Conservation (phyloP, 345 rosid genomes). For the Psidium guajava region DNA sequence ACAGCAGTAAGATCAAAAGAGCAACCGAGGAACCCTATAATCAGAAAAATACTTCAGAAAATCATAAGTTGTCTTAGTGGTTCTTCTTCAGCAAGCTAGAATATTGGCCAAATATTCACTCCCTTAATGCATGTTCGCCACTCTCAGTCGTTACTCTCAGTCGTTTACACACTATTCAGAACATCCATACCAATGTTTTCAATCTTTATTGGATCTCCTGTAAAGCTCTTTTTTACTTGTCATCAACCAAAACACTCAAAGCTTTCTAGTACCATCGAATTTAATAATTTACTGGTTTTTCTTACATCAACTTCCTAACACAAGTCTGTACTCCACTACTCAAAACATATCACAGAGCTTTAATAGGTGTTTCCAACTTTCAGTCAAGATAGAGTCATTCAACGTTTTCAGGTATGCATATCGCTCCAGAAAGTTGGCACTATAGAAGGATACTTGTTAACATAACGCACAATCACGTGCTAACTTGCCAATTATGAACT, state of each 20-base stretch:
- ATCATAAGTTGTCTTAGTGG: not conserved
- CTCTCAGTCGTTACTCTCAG: not conserved
- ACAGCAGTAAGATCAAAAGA: not conserved
- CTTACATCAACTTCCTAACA: not conserved
- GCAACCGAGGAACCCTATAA: not conserved
- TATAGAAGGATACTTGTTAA: not conserved
- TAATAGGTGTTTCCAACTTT: not conserved
- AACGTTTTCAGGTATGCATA: not conserved
- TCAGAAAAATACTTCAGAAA: not conserved
- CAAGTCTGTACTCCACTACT: not conserved
- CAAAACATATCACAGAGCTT: not conserved
- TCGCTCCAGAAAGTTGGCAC: not conserved
- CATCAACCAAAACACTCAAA: not conserved
- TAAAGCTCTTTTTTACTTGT: not conserved
- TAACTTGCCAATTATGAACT: not conserved
- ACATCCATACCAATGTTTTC: not conserved
- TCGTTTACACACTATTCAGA: not conserved
- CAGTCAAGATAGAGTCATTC: not conserved
- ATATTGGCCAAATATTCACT: not conserved
- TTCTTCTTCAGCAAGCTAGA: not conserved
- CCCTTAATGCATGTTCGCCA: not conserved
- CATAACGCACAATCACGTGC: not conserved
- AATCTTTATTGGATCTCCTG: not conserved
- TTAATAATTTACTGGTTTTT: not conserved
- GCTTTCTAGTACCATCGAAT: not conserved